Conservation (phyloP, 768 basidiomycete genomes). For the Pholiota microspora region DNA sequence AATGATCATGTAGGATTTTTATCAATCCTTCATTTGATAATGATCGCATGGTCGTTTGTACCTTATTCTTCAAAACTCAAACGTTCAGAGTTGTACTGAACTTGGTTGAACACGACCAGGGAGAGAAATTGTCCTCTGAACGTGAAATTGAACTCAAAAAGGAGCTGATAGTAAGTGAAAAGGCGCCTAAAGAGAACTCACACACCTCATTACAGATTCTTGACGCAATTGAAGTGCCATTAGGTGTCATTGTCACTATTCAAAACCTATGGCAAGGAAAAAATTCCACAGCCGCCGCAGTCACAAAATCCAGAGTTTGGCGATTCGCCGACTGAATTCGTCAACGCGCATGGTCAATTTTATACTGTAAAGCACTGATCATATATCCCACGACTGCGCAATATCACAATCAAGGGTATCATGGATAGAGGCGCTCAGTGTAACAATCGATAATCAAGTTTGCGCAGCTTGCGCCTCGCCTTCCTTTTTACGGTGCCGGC, state of each 20-base stretch:
- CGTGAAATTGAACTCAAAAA: too few species aligned
- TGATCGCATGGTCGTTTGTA: background rate
- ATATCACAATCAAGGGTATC: background rate
- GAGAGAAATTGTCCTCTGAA: too few species aligned
- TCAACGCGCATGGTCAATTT: background rate
- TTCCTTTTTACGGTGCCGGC: constrained; percentile 23
- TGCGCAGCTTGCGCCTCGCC: constrained; percentile 18
- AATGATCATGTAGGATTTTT: background rate
- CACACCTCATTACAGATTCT: too few species aligned
- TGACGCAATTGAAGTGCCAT: background rate
- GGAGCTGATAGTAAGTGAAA: too few species aligned
- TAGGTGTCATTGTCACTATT: too few species aligned
- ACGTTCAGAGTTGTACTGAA: too few species aligned
- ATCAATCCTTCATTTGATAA: background rate
- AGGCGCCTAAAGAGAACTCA: too few species aligned
- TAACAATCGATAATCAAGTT: constrained; percentile 1
- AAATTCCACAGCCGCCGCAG: background rate
- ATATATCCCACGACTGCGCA: background rate
- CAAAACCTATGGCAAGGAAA: too few species aligned
- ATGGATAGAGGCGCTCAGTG: background rate
- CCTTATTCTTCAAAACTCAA: too few species aligned
- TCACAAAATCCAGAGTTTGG: background rate
- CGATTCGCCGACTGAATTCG: too few species aligned
- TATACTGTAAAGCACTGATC: background rate
- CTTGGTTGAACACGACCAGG: too few species aligned